Evolutionary conservation across 1,284 basidiomycete genomes (phyloP).

Genomic region (Rhodotorula sp.): DNA sequence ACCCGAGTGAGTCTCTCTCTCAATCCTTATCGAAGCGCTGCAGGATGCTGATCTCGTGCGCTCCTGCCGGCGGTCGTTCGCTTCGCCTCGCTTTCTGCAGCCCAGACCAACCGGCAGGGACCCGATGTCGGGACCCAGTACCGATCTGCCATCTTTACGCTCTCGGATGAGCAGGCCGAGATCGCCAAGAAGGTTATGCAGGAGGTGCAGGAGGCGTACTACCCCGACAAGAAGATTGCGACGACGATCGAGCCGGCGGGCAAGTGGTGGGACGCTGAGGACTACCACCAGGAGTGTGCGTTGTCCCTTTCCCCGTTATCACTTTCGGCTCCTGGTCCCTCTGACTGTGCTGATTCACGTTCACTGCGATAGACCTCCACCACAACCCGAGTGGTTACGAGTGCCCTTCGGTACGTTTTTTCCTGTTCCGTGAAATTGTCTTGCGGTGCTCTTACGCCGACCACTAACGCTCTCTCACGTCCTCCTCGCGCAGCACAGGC

Average conservation of each 20-base stretch:
- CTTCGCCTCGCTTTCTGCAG: neutral
- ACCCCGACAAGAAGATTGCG: constrained; percentile 69
- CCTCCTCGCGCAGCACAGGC: constrained; percentile 1
- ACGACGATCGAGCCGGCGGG: constrained; percentile 67
- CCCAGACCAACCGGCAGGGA: constrained; percentile 68
- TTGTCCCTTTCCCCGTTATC: neutral
- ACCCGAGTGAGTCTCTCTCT: constrained; percentile 59
- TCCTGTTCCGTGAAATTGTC: neutral
- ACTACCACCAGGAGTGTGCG: constrained; percentile 72
- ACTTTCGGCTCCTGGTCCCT: neutral
- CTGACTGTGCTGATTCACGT: neutral
- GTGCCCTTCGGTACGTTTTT: constrained; percentile 50
- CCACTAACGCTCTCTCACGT: neutral
- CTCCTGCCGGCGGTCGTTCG: neutral
- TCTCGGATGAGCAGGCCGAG: constrained; percentile 70
- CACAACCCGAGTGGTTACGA: constrained; percentile 64
- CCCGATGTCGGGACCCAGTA: constrained; percentile 79
- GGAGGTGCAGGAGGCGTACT: constrained; percentile 80
- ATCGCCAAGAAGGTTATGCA: constrained; percentile 76
- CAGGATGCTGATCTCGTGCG: too few relatives aligned
- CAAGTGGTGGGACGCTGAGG: constrained; percentile 77
- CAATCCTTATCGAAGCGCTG: neutral
- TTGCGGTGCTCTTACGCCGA: too few relatives aligned
- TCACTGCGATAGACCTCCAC: constrained; percentile 57
- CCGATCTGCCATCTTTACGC: constrained; percentile 86